Percentiles rank a stretch among this genome's conserved stretches.
Conservation (phyloP, 2,329 filamentous ascomycete species). For the Dryadomyces quercivorus region DNA sequence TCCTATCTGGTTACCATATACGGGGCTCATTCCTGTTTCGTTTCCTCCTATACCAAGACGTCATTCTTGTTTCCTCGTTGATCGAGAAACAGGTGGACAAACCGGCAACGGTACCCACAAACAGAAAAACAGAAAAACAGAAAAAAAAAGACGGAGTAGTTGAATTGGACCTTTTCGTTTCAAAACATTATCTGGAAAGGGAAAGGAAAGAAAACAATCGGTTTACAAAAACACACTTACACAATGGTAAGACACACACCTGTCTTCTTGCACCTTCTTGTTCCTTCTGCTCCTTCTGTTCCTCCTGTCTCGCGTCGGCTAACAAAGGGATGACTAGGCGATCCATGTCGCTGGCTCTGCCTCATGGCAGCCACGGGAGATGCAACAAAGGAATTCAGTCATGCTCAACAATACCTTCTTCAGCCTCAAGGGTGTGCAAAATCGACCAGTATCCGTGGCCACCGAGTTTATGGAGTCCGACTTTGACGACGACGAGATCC, state of each 20-base stretch:
- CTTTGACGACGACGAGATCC: slow-evolving; percentile 50
- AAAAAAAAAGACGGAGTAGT: not conserved
- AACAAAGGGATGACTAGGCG: not conserved
- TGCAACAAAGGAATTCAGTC: slow-evolving; percentile 33
- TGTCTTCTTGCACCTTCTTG: not conserved
- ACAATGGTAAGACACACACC: slow-evolving; percentile 4
- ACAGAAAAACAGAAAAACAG: not conserved
- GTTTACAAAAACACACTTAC: not conserved
- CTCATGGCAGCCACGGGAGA: slow-evolving; percentile 29
- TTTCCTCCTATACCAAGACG: slow-evolving; percentile 4
- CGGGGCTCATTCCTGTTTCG: not conserved
- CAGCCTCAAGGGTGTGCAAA: slow-evolving; percentile 37
- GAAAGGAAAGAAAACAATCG: not conserved
- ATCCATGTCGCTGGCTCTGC: slow-evolving; percentile 9
- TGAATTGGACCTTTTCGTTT: not conserved
- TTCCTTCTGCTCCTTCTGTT: too few species aligned
- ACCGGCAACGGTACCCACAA: slow-evolving; percentile 9
- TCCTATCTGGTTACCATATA: not conserved
- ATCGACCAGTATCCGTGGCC: slow-evolving; percentile 54
- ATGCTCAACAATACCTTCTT: slow-evolving; percentile 48
- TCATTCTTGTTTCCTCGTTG: slow-evolving; percentile 7
- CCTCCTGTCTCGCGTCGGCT: not conserved
- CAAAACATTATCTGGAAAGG: too few species aligned
- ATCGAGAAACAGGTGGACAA: slow-evolving; percentile 4
- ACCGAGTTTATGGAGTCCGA: slow-evolving; percentile 74